Evolutionary conservation across 2,329 filamentous ascomycete species (phyloP).

Genomic region (Niveomyces coronatus): DNA sequence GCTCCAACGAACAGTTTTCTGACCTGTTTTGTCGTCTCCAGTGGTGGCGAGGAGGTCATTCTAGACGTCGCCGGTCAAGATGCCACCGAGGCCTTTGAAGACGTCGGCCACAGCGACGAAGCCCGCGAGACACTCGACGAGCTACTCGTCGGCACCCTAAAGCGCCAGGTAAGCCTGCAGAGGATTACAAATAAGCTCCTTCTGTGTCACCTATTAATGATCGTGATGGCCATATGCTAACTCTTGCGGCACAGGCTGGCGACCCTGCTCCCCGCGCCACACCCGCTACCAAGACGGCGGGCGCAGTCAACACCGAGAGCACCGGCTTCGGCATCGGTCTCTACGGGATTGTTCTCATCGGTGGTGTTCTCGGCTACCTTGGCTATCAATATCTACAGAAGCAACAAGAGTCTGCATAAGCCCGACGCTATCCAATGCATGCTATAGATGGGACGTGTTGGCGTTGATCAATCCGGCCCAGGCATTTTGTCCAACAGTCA

Average conservation of each 20-base stretch:
- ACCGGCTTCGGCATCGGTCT: slow-evolving; percentile 63
- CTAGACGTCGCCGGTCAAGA: slow-evolving; percentile 95
- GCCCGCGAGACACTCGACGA: slow-evolving; percentile 84
- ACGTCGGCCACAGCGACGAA: slow-evolving; percentile 98
- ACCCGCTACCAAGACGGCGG: slow-evolving; percentile 36
- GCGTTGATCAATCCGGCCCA: too few species aligned
- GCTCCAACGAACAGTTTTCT: background rate
- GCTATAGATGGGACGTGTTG: too few species aligned
- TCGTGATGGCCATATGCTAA: background rate
- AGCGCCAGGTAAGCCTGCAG: slow-evolving; percentile 78
- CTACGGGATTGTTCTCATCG: slow-evolving; percentile 71
- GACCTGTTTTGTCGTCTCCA: slow-evolving; percentile 25
- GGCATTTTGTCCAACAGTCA: too few species aligned
- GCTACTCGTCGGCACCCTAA: slow-evolving; percentile 64
- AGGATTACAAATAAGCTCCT: too few species aligned
- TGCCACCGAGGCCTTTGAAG: slow-evolving; percentile 95
- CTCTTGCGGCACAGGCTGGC: slow-evolving; percentile 46
- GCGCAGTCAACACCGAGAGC: slow-evolving; percentile 37
- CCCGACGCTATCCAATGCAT: background rate
- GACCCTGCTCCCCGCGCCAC: slow-evolving; percentile 64
- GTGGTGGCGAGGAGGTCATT: slow-evolving; percentile 95
- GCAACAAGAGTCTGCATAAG: slow-evolving; percentile 27
- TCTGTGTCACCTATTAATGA: too few species aligned
- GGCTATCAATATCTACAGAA: slow-evolving; percentile 76
- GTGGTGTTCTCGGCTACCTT: slow-evolving; percentile 65